A percentile compares a stretch with the other conserved stretches of the same genome.
phyloP scores from a whole-genome alignment of 2,329 filamentous ascomycete genomes.

The Scedosporium aurantiacum region DNA sequence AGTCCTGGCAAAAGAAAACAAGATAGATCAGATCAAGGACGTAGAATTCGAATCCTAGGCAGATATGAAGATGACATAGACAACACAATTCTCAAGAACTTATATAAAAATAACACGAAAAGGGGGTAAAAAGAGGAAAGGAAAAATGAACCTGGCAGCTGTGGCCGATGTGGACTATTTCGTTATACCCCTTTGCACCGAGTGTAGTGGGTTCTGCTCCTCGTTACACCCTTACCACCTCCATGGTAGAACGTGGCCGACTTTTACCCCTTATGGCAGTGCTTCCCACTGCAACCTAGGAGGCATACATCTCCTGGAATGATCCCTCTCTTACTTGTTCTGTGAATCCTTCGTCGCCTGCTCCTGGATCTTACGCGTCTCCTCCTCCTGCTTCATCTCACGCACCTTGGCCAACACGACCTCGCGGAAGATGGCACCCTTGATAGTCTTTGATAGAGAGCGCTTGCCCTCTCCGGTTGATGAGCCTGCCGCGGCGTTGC shows the following conservation, averaged over 20 bases:
- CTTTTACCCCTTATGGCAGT: too few species aligned
- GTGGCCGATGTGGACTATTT: not conserved
- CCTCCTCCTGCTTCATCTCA: constrained; percentile 81
- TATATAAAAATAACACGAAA: not conserved
- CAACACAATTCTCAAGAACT: too few species aligned
- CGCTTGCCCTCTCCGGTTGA: constrained; percentile 19
- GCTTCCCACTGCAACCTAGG: too few species aligned
- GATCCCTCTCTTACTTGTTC: constrained; percentile 9
- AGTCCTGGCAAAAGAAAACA: too few species aligned
- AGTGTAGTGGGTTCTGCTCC: not conserved
- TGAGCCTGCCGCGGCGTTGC: constrained; percentile 14
- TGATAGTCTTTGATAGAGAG: constrained; percentile 38
- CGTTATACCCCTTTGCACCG: not conserved
- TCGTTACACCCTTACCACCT: too few species aligned
- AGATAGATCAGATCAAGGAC: too few species aligned
- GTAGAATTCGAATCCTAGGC: too few species aligned
- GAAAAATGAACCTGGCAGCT: not conserved
- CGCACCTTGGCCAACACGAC: constrained; percentile 88
- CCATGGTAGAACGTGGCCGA: too few species aligned
- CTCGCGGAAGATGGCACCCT: constrained; percentile 77
- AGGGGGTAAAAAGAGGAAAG: not conserved
- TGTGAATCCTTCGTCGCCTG: constrained; percentile 40
- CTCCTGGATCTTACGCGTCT: constrained; percentile 57
- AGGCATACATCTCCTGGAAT: too few species aligned
- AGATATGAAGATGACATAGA: too few species aligned